These are phyloP conservation scores for Flaveria sonorensis DNA, from an alignment of 129 eudicot genomes.

Conservation along the genomic window DNA sequence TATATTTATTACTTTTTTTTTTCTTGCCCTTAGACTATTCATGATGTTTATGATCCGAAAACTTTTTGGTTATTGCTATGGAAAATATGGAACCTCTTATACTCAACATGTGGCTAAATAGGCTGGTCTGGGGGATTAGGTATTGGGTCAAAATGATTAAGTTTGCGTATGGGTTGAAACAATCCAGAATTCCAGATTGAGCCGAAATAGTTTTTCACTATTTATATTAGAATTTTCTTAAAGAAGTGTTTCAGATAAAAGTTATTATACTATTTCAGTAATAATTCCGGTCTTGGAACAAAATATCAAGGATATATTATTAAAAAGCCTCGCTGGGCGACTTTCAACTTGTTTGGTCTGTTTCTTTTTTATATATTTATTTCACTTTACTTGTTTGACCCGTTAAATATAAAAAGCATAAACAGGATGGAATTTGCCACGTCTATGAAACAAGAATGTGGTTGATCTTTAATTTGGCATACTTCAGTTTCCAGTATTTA, in stretches of 20 bases:
- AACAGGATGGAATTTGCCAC: neutral
- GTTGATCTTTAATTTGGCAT: neutral
- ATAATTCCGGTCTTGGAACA: neutral
- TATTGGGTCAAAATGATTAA: neutral
- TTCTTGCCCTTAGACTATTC: neutral
- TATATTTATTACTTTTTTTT: neutral
- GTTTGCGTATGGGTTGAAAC: neutral
- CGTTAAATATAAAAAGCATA: neutral
- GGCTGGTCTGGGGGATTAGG: neutral
- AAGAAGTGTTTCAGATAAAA: neutral
- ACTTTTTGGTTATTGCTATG: neutral
- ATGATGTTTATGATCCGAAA: conserved; percentile 6
- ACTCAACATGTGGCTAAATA: neutral
- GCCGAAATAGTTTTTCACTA: neutral
- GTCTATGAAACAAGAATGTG: neutral
- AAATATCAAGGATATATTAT: neutral
- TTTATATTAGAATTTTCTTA: neutral
- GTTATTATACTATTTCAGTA: neutral
- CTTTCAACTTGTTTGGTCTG: neutral
- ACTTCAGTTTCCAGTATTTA: neutral
- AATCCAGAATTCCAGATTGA: neutral
- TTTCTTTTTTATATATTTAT: neutral
- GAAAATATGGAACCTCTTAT: neutral
- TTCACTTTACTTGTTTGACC: neutral
- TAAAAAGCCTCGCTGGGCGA: neutral